phyloP scores from a whole-genome alignment of 768 basidiomycete species.

The Lactarius sanguifluus region DNA sequence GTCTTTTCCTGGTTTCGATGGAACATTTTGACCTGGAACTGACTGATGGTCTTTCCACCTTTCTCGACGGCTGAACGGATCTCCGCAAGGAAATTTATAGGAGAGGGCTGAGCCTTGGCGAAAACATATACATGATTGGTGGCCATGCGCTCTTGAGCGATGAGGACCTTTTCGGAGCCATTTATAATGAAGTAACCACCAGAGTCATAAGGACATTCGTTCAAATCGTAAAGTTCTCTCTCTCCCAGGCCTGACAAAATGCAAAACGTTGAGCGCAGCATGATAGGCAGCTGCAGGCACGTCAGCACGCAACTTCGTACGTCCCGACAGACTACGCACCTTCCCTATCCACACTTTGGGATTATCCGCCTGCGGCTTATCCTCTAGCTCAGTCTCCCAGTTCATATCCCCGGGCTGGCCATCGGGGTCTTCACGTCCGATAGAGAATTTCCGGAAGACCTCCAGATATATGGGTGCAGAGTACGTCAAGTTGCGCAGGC shows the following conservation, averaged over 20 bases:
- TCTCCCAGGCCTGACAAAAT: conserved; percentile 80
- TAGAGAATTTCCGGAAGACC: conserved; percentile 82
- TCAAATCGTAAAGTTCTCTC: conserved; percentile 82
- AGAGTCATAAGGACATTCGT: conserved; percentile 98
- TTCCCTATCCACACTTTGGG: conserved; percentile 95
- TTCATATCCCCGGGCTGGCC: conserved; percentile 76
- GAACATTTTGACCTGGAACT: conserved; percentile 98
- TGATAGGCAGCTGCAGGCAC: conserved; percentile 83
- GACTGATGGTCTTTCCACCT: conserved; percentile 96
- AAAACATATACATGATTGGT: conserved; percentile 99
- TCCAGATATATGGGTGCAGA: conserved; percentile 95
- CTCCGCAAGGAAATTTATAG: conserved; percentile 93
- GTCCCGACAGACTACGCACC: conserved; percentile 44
- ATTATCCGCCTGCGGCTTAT: conserved; percentile 53
- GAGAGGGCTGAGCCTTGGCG: conserved; percentile 95
- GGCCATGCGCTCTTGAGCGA: conserved; percentile 99
- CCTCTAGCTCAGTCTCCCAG: conserved; percentile 75
- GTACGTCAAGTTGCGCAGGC: conserved; percentile 93
- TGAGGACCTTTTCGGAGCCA: conserved; percentile 99
- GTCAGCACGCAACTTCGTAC: neutral
- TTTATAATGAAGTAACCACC: conserved; percentile 99
- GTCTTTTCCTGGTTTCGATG: conserved; percentile 86
- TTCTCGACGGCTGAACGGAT: conserved; percentile 97
- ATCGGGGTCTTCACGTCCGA: conserved; percentile 79
- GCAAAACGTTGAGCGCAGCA: conserved; percentile 95